Conservation (phyloP, 2,329 filamentous ascomycete species). For the Cladophialophora exuberans region DNA sequence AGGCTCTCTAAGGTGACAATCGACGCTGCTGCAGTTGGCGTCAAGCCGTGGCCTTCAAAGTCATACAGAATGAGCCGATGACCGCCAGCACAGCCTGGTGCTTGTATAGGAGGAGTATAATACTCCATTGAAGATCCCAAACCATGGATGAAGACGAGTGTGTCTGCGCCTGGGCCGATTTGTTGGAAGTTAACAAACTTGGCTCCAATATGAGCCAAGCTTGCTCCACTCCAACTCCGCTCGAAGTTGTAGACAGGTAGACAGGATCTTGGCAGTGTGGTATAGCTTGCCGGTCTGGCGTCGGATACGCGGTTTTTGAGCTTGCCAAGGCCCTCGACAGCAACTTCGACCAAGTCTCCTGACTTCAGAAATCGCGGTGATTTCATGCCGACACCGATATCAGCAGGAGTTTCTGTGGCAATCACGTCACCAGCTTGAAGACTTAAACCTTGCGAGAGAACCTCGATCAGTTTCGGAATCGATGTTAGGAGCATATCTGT, state of each 20-base stretch:
- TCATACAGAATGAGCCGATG: too few species aligned
- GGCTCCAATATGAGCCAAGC: too few species aligned
- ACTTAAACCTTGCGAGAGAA: constrained; percentile 54
- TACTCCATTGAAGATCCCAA: too few species aligned
- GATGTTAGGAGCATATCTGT: constrained; percentile 57
- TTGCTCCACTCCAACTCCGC: constrained; percentile 5
- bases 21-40: too few species aligned
- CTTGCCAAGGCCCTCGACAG: constrained; percentile 45
- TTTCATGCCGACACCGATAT: constrained; percentile 48
- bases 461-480: constrained; percentile 52
- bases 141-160: too few species aligned
- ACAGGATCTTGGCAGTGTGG: constrained; percentile 40
- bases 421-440: constrained; percentile 56
- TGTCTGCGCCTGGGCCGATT: too few species aligned
- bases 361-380: constrained; percentile 44
- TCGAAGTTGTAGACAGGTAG: constrained; percentile 8
- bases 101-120: too few species aligned
- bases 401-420: constrained; percentile 49
- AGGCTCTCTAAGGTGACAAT: too few species aligned
- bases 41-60: too few species aligned
- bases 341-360: constrained; percentile 45
- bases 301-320: constrained; percentile 37
- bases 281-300: constrained; percentile 43
- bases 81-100: too few species aligned
- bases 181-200: too few species aligned